These are phyloP conservation scores for Endothia cerciana DNA, from an alignment of 2,329 filamentous ascomycete species.

Conservation along the genomic window DNA sequence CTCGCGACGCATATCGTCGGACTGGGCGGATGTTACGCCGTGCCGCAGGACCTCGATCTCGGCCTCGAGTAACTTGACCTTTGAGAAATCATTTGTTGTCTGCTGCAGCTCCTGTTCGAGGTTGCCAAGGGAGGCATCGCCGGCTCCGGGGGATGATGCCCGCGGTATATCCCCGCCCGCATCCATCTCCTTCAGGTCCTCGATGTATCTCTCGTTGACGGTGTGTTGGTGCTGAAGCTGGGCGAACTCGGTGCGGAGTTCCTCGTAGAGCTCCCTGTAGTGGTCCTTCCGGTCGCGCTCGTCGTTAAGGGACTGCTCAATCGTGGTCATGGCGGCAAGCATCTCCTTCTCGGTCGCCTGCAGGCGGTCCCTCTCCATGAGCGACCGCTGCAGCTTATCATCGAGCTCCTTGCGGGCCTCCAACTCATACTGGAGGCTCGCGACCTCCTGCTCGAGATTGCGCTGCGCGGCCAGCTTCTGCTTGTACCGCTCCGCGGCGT, in stretches of 20 bases:
- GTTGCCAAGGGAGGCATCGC: slow-evolving; percentile 35
- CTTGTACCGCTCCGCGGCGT: slow-evolving; percentile 64
- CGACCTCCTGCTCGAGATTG: slow-evolving; percentile 58
- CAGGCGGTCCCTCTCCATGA: slow-evolving; percentile 38
- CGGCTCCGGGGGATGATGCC: slow-evolving; percentile 20
- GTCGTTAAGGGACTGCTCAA: slow-evolving; percentile 33
- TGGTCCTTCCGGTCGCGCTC: slow-evolving; percentile 36
- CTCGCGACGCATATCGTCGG: slow-evolving; percentile 26
- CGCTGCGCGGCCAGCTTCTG: slow-evolving; percentile 65
- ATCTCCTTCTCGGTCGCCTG: slow-evolving; percentile 36
- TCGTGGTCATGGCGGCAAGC: slow-evolving; percentile 36
- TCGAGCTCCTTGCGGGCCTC: slow-evolving; percentile 46
- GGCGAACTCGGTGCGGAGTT: slow-evolving; percentile 43
- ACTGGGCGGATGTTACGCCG: slow-evolving; percentile 22
- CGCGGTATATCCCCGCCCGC: slow-evolving; percentile 36
- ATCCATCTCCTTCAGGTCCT: slow-evolving; percentile 62
- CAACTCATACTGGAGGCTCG: slow-evolving; percentile 58
- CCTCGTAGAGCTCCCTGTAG: slow-evolving; percentile 37
- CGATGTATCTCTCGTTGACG: slow-evolving; percentile 57
- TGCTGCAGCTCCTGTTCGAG: slow-evolving; percentile 65
- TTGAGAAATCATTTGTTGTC: slow-evolving; percentile 40
- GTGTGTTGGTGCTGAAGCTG: slow-evolving; percentile 49
- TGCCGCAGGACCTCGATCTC: slow-evolving; percentile 64
- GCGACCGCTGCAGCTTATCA: slow-evolving; percentile 36
- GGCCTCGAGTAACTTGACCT: slow-evolving; percentile 54